These are phyloP conservation scores for Yarrowia sp. DNA, from an alignment of 805 yeast species.

Conservation along the genomic window DNA sequence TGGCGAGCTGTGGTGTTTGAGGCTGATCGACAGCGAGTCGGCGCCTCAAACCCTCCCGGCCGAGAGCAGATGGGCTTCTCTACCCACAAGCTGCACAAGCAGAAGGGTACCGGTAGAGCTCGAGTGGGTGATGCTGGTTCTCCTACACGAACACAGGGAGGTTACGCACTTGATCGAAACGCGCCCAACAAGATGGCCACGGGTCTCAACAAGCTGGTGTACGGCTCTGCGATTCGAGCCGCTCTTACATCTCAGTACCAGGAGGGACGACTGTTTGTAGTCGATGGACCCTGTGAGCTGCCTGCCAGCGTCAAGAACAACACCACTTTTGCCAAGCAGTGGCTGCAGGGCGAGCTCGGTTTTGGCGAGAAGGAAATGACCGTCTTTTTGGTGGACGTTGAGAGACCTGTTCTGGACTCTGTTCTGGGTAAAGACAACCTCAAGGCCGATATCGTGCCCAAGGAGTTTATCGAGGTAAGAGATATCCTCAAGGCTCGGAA, in stretches of 20 bases:
- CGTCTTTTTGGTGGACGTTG: slow-evolving; percentile 4
- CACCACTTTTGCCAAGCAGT: slow-evolving; percentile 19
- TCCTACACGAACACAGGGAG: slow-evolving; percentile 87
- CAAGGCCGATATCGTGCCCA: slow-evolving; percentile 61
- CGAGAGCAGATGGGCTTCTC: slow-evolving; percentile 85
- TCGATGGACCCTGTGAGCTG: slow-evolving; percentile 48
- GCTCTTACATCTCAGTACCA: slow-evolving; percentile 82
- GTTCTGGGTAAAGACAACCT: slow-evolving; percentile 20
- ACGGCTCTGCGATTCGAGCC: slow-evolving; percentile 70
- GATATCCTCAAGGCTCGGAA: slow-evolving; percentile 79
- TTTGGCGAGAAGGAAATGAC: slow-evolving; percentile 18
- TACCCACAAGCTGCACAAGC: slow-evolving; percentile 76
- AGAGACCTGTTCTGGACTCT: slow-evolving; percentile 18
- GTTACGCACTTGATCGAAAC: slow-evolving; percentile 80
- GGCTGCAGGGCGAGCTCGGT: slow-evolving; percentile 24
- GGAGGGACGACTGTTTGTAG: slow-evolving; percentile 64
- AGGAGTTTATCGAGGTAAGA: slow-evolving; percentile 77
- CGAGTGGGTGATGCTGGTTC: slow-evolving; percentile 95
- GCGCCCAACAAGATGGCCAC: slow-evolving; percentile 91
- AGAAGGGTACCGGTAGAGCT: slow-evolving; percentile 93
- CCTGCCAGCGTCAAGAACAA: slow-evolving; percentile 21
- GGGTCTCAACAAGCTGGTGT: slow-evolving; percentile 67
- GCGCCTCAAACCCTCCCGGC: slow-evolving; percentile 81
- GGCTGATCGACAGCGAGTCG: slow-evolving; percentile 84
- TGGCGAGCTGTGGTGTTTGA: slow-evolving; percentile 95